Evolutionary conservation across 2,329 filamentous ascomycete species (phyloP).

Genomic region (Fonsecaea pedrosoi): DNA sequence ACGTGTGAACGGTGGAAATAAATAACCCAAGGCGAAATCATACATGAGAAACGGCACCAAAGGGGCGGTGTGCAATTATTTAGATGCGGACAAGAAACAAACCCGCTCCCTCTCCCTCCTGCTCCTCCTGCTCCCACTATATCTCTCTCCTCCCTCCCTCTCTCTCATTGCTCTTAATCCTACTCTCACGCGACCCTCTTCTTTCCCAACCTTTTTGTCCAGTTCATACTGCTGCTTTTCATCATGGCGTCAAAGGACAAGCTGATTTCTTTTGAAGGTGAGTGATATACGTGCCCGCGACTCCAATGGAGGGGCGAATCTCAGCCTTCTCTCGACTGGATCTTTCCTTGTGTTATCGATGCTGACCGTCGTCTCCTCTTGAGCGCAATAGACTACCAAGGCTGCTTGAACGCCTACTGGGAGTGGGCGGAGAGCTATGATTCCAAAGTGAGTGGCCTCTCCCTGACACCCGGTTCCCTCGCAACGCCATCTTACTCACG

Average conservation of each 20-base stretch:
- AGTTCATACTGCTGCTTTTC: slow-evolving; percentile 9
- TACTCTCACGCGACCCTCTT: neutral
- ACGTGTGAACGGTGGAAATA: slow-evolving; percentile 1
- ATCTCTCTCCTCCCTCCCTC: slow-evolving; percentile 5
- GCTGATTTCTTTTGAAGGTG: slow-evolving; percentile 38
- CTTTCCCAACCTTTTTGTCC: neutral
- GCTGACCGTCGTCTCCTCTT: neutral
- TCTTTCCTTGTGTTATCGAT: neutral
- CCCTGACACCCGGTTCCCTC: neutral
- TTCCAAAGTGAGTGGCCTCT: slow-evolving; percentile 45
- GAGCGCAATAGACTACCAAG: slow-evolving; percentile 37
- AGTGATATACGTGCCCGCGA: slow-evolving; percentile 4
- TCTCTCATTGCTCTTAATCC: neutral
- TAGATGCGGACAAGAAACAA: slow-evolving; percentile 17
- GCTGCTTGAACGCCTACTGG: slow-evolving; percentile 43
- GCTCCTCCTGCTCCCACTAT: slow-evolving; percentile 2
- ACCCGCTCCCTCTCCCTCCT: slow-evolving; percentile 10
- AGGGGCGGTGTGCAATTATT: slow-evolving; percentile 28
- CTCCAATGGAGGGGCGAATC: neutral
- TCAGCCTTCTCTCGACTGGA: neutral
- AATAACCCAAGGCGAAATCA: neutral
- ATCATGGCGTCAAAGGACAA: slow-evolving; percentile 35
- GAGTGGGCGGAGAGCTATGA: slow-evolving; percentile 57
- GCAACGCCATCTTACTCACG: slow-evolving; percentile 11
- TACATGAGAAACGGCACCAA: neutral